Percentiles rank a stretch among this genome's conserved stretches.
phyloP scores from a whole-genome alignment of 2,329 filamentous ascomycete genomes.

The Didymella segeticola region DNA sequence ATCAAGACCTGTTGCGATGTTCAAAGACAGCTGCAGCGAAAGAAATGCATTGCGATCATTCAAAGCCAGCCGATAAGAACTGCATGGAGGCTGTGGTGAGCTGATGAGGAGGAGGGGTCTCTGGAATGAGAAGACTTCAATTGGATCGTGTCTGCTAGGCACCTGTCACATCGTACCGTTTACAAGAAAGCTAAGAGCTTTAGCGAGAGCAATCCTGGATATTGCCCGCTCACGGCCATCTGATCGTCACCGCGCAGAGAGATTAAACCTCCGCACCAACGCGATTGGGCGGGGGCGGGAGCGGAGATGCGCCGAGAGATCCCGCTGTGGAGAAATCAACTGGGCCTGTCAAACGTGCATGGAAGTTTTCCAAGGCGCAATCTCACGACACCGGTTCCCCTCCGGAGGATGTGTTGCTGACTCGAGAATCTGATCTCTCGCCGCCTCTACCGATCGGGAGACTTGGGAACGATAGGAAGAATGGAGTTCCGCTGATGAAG shows the following conservation, averaged over 20 bases:
- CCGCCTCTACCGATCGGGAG: constrained; percentile 12
- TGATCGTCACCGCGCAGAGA: constrained; percentile 16
- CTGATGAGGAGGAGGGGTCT: constrained; percentile 9
- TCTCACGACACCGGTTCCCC: constrained; percentile 26
- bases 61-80: constrained; percentile 7
- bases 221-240: constrained; percentile 8
- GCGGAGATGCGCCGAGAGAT: constrained; percentile 28
- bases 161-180: constrained; percentile 14
- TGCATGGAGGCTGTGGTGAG: constrained; percentile 8
- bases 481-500: constrained; percentile 7
- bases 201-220: constrained; percentile 7
- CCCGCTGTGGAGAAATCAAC: constrained; percentile 26
- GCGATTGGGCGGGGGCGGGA: constrained; percentile 23
- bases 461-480: constrained; percentile 24
- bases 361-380: neutral
- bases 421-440: constrained; percentile 3
- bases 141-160: constrained; percentile 9
- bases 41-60: neutral
- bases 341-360: constrained; percentile 16
- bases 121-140: constrained; percentile 6
- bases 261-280: constrained; percentile 17
- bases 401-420: constrained; percentile 18
- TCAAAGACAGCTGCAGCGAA: neutral
- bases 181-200: constrained; percentile 1
- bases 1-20: neutral